A percentile compares a stretch with the other conserved stretches of the same genome.
Conservation (phyloP, 768 basidiomycete species). For the Phylloporus scabripes region DNA sequence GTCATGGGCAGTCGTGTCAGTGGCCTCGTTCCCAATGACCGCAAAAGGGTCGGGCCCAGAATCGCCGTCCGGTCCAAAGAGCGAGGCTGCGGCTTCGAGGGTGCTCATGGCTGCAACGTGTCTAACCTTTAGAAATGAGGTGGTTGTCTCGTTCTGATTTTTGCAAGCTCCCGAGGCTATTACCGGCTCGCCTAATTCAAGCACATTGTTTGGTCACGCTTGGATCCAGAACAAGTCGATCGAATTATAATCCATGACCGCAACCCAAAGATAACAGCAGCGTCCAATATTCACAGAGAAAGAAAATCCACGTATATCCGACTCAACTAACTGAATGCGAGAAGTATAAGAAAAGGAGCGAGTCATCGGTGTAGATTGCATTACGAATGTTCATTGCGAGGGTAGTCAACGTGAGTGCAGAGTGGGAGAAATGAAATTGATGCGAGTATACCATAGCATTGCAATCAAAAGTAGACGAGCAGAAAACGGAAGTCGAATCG, state of each 20-base stretch:
- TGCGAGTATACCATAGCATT: conserved; percentile 35
- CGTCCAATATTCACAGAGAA: conserved; percentile 31
- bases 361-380: conserved; percentile 26
- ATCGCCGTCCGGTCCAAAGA: conserved; percentile 64
- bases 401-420: conserved; percentile 30
- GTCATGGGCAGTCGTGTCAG: conserved; percentile 27
- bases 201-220: conserved; percentile 24
- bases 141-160: conserved; percentile 4
- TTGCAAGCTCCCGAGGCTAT: too few species aligned
- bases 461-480: conserved; percentile 23
- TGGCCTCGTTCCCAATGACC: conserved; percentile 41
- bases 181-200: conserved; percentile 5
- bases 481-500: not conserved
- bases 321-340: conserved; percentile 15
- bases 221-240: conserved; percentile 6
- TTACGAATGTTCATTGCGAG: conserved; percentile 36
- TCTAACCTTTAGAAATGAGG: conserved; percentile 8
- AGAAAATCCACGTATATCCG: conserved; percentile 24
- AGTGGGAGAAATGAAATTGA: conserved; percentile 24
- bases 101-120: conserved; percentile 49
- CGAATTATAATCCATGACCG: not conserved
- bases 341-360: conserved; percentile 16
- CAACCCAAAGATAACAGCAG: conserved; percentile 16
- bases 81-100: conserved; percentile 75
- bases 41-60: conserved; percentile 60